A percentile compares a stretch with the other conserved stretches of the same genome.
phyloP scores from a whole-genome alignment of 208 protist species.

The Crithidia acanthocephali region DNA sequence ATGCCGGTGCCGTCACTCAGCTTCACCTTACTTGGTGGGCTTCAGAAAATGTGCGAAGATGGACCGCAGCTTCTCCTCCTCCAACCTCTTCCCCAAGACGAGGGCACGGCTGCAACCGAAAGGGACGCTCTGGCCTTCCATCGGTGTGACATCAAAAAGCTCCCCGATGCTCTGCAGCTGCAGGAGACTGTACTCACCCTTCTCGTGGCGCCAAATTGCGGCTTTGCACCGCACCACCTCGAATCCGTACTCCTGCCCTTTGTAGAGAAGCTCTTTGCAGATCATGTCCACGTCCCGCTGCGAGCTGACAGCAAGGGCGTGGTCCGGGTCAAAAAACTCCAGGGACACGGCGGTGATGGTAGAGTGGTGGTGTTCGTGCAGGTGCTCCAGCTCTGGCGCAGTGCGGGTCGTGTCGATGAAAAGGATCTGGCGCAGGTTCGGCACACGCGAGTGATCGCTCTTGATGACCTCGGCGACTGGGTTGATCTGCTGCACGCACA shows the following conservation, averaged over 20 bases:
- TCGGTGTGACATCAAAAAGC: constrained; percentile 80
- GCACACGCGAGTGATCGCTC: constrained; percentile 58
- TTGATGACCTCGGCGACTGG: constrained; percentile 62
- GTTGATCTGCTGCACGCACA: constrained; percentile 64
- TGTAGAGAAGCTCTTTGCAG: constrained; percentile 81
- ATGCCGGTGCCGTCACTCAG: no score
- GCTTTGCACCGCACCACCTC: constrained; percentile 92
- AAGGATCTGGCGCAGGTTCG: constrained; percentile 72
- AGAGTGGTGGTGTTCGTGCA: constrained; percentile 60
- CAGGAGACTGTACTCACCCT: constrained; percentile 53
- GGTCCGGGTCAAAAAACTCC: constrained; percentile 56
- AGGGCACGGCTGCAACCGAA: constrained; percentile 72
- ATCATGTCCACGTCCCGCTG: constrained; percentile 67
- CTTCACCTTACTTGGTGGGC: constrained; percentile 28
- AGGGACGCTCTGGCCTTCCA: constrained; percentile 78
- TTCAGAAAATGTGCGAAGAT: constrained; percentile 76
- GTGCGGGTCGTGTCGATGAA: constrained; percentile 82
- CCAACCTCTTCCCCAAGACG: constrained; percentile 70
- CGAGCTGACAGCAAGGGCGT: constrained; percentile 49
- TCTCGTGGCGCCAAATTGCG: constrained; percentile 75
- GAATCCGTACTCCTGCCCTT: constrained; percentile 59
- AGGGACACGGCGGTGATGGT: constrained; percentile 75
- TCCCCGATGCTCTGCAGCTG: constrained; percentile 89
- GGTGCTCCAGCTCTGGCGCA: constrained; percentile 50
- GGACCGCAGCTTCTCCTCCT: constrained; percentile 56